phyloP scores from a whole-genome alignment of 352 stramenopile genomes.

The Sclerospora graminicola region DNA sequence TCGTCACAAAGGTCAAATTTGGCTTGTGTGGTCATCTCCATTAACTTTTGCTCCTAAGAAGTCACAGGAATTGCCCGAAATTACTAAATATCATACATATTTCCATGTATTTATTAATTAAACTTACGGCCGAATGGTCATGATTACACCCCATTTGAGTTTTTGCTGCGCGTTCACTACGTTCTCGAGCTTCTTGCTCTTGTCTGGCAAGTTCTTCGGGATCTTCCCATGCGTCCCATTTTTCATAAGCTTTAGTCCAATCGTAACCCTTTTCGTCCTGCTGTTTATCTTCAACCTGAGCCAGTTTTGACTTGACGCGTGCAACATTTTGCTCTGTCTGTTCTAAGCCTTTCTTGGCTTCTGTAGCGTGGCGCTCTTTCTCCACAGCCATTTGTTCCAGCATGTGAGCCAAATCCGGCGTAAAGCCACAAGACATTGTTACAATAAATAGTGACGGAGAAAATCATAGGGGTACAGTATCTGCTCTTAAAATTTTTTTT shows the following conservation, averaged over 20 bases:
- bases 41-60: constrained; percentile 64
- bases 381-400: constrained; percentile 50
- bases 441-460: no score
- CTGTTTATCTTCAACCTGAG: constrained; percentile 11
- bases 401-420: constrained; percentile 57
- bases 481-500: no score
- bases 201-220: constrained; percentile 61
- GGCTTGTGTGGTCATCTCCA: constrained; percentile 66
- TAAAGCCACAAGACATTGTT: constrained; percentile 56
- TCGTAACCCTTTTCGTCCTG: constrained; percentile 30
- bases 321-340: constrained; percentile 33
- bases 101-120: constrained; percentile 2
- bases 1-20: constrained; percentile 61
- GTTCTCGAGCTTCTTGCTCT: constrained; percentile 52
- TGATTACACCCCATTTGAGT: constrained; percentile 63
- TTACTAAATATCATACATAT: constrained; percentile 1
- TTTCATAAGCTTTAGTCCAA: constrained; percentile 71
- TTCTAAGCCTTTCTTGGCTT: constrained; percentile 24
- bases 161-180: constrained; percentile 38
- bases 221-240: constrained; percentile 75
- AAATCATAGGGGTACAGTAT: no score
- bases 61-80: not conserved
- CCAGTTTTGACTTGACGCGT: constrained; percentile 27
- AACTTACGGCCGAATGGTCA: constrained; percentile 62
- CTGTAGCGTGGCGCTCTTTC: constrained; percentile 35